These are phyloP conservation scores for Mikania micrantha DNA, from an alignment of 129 eudicot genomes.

Conservation along the genomic window DNA sequence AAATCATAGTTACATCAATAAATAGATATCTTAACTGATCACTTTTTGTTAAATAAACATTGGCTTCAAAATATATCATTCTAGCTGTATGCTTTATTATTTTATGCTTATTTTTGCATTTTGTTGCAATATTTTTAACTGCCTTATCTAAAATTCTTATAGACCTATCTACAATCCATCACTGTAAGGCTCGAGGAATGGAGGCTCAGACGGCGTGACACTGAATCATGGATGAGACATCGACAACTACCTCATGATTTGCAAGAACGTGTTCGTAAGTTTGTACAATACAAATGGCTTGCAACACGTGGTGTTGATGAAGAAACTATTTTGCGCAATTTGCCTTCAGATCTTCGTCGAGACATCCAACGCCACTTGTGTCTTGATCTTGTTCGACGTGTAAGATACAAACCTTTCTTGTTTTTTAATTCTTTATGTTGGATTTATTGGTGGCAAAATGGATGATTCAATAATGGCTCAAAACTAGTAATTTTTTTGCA, in stretches of 20 bases:
- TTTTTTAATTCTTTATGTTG: neutral
- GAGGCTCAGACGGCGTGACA: constrained; percentile 86
- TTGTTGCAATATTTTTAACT: neutral
- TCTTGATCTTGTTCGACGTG: constrained; percentile 88
- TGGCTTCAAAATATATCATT: neutral
- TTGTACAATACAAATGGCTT: constrained; percentile 84
- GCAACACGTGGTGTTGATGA: constrained; percentile 93
- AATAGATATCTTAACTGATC: neutral
- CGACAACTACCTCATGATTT: constrained; percentile 70
- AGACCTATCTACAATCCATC: constrained; percentile 86
- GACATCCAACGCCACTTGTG: constrained; percentile 91
- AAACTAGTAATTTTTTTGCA: neutral
- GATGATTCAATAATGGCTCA: neutral
- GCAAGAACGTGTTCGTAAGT: constrained; percentile 75
- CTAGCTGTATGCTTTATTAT: neutral
- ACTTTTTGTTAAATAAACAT: neutral
- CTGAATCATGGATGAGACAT: constrained; percentile 97
- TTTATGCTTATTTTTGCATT: neutral
- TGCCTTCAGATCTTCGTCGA: constrained; percentile 80
- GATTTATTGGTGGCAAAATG: neutral
- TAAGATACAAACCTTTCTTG: constrained; percentile 34
- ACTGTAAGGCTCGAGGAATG: constrained; percentile 97
- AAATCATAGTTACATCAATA: neutral
- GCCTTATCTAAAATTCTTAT: neutral
- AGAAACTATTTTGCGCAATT: constrained; percentile 63